phyloP scores from a whole-genome alignment of 495 filamentous ascomycete species.

The Cercophora newfieldiana region DNA sequence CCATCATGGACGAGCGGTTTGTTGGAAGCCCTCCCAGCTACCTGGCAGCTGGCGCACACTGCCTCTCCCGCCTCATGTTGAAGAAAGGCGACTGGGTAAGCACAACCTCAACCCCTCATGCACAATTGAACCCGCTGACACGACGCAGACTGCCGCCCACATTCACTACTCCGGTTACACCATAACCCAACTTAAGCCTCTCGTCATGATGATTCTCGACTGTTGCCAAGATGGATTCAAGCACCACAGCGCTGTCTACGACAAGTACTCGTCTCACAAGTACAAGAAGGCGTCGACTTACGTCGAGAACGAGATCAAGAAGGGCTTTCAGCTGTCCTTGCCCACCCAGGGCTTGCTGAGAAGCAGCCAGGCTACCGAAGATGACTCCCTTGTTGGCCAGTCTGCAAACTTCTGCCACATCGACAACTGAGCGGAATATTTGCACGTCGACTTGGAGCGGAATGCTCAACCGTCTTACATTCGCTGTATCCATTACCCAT shows the following conservation, averaged over 20 bases:
- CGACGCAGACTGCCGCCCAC: conserved; percentile 68
- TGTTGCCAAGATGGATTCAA: conserved; percentile 79
- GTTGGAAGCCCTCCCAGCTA: conserved; percentile 89
- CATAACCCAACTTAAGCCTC: conserved; percentile 72
- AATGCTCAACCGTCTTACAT: conserved; percentile 4
- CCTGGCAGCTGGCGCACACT: conserved; percentile 88
- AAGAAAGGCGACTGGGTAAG: conserved; percentile 91
- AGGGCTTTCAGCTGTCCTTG: conserved; percentile 49
- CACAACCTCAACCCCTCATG: not conserved
- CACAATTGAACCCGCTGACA: conserved; percentile 29
- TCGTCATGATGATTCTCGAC: conserved; percentile 75
- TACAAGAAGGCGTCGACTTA: conserved; percentile 81
- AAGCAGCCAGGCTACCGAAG: not conserved
- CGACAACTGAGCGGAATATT: not conserved
- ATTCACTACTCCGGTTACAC: conserved; percentile 93
- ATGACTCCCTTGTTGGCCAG: not conserved
- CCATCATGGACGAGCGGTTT: conserved; percentile 97
- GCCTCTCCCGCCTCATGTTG: conserved; percentile 84
- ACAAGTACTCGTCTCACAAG: conserved; percentile 83
- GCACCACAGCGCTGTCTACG: conserved; percentile 83
- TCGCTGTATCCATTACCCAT: conserved; percentile 18
- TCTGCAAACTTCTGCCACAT: not conserved
- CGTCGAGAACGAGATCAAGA: conserved; percentile 69
- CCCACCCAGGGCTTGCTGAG: not conserved
- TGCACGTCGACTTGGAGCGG: not conserved